Evolutionary conservation across 352 stramenopile genomes (phyloP), one percentile per base, ranked within the genome.

Genomic region (Halophytophthora polymorphica): DNA sequence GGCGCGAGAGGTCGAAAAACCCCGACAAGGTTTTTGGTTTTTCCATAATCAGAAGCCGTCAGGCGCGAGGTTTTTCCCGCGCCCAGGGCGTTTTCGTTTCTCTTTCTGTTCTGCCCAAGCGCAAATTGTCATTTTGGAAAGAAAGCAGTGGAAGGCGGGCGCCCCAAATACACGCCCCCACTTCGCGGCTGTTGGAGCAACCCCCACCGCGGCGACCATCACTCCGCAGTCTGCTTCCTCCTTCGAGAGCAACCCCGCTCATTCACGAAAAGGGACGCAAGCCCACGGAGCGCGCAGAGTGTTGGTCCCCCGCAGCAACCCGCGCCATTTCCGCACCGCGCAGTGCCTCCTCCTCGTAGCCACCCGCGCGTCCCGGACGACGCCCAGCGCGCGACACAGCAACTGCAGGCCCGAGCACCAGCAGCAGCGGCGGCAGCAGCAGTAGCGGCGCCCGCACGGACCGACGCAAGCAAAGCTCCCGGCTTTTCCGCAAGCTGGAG

Each of bases 201-300:
- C 50, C 41, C 33, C 50, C 40, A 12, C n/a, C n/a, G n/a, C n/a
- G n/a, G 10, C 44, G 70, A 80, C 63, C 60, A 70, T 63, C 70
- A 77, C 64, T 80, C 66, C 42, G 31, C 11, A 35, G 40, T 36
- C 50, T 47, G 40, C 56, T 50, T 62, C 35, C 36, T 49, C 64
- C 64, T 69, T 69, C 48, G 51, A 42, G 39, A 40, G 54, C 62
- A 61, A 47, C 44, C 53, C 48, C 52, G 63, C 54, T 77, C 71
- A 83, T 74, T 83, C 56, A 50, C 71, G 53, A 83, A 83, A 77
- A 77, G 61, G 69, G 64, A 71, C 39, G 49, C 39, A 73, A 74
- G 50, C 57, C 53, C 40, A 44, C 60, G 34, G 58, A 62, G 61
- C 21, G 19, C 14, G 21, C 47, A 33, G 28, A 45, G 47, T 45